Conservation (phyloP, 768 basidiomycete species). For the Naematelia encephala region DNA sequence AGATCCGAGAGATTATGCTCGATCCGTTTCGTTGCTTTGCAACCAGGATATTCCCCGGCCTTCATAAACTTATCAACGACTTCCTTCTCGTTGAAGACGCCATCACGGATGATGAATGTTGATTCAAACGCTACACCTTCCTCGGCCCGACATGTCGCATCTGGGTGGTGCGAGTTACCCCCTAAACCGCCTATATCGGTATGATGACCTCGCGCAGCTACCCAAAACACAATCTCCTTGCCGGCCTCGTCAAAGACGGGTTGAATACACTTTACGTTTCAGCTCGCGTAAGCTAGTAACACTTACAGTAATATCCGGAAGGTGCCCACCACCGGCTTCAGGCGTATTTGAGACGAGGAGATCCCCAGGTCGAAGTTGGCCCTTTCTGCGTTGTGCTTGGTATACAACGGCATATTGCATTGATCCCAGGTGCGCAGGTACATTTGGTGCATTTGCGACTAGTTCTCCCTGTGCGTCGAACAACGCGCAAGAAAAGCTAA, state of each 20-base stretch:
- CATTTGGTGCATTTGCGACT: constrained; percentile 28
- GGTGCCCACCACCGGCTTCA: constrained; percentile 8
- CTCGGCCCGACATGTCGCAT: constrained; percentile 18
- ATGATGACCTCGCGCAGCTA: constrained; percentile 14
- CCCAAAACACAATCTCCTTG: constrained; percentile 17
- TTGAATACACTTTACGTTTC: too few relatives aligned
- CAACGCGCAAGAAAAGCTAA: constrained; percentile 27
- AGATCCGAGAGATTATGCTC: constrained; percentile 20
- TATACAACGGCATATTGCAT: constrained; percentile 14
- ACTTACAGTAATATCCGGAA: constrained; percentile 11
- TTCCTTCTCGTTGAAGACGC: constrained; percentile 24
- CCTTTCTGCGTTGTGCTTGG: constrained; percentile 11
- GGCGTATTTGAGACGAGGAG: constrained; percentile 10
- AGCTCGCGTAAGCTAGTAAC: too few relatives aligned
- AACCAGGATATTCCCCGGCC: constrained; percentile 28
- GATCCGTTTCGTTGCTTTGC: constrained; percentile 33
- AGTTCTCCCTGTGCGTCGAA: constrained; percentile 22
- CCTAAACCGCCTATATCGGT: constrained; percentile 9
- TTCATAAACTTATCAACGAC: constrained; percentile 26
- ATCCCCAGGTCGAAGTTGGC: constrained; percentile 10
- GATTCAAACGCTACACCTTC: constrained; percentile 12
- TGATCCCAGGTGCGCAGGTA: constrained; percentile 12
- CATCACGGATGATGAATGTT: constrained; percentile 12
- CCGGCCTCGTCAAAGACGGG: constrained; percentile 16
- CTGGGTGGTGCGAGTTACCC: constrained; percentile 18